Evolutionary conservation across 2,329 filamentous ascomycete species (phyloP).

Genomic region (Ramularia collo-cygni): DNA sequence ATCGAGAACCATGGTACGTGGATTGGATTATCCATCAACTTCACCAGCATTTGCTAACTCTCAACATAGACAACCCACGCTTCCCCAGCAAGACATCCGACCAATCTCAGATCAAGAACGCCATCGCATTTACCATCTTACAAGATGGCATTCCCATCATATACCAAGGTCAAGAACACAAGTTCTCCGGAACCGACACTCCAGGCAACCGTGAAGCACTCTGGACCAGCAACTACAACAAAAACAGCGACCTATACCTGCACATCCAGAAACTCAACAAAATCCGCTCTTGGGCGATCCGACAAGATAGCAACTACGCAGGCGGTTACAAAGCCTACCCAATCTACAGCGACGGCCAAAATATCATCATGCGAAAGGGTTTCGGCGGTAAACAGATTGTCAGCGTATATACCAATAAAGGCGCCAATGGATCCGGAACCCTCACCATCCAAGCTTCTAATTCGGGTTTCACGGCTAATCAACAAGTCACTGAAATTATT

Average conservation of each 20-base stretch:
- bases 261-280: slow-evolving; percentile 41
- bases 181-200: slow-evolving; percentile 33
- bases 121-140: slow-evolving; percentile 54
- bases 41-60: too few species aligned
- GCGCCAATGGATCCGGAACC: slow-evolving; percentile 18
- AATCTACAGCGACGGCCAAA: slow-evolving; percentile 34
- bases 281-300: slow-evolving; percentile 42
- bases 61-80: slow-evolving; percentile 27
- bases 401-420: slow-evolving; percentile 25
- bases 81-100: slow-evolving; percentile 44
- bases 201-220: slow-evolving; percentile 35
- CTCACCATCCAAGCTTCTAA: slow-evolving; percentile 24
- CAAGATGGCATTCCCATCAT: slow-evolving; percentile 55
- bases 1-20: slow-evolving; percentile 32
- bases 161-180: slow-evolving; percentile 59
- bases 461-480: slow-evolving; percentile 20
- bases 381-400: slow-evolving; percentile 31
- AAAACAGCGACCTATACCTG: slow-evolving; percentile 31
- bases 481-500: slow-evolving; percentile 34
- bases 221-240: slow-evolving; percentile 34
- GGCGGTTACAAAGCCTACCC: slow-evolving; percentile 35
- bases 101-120: slow-evolving; percentile 50
- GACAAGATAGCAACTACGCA: slow-evolving; percentile 32
- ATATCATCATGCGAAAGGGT: slow-evolving; percentile 42
- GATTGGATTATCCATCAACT: too few species aligned